These are phyloP conservation scores for Rhodotorula taiwanensis DNA, from an alignment of 768 basidiomycete species.

Conservation along the genomic window DNA sequence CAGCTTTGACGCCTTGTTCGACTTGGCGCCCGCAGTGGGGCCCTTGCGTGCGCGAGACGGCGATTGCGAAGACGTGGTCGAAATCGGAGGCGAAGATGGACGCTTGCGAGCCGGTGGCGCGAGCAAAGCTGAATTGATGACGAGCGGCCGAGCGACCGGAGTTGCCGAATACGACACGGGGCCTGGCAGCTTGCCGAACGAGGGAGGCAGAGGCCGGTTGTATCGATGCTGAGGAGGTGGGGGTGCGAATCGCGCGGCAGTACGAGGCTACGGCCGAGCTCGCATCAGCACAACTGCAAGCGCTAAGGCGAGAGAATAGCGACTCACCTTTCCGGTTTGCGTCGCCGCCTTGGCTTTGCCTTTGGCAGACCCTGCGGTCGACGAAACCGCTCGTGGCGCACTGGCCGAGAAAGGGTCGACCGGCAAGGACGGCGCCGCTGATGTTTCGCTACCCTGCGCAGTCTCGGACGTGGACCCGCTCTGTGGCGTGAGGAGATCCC, in stretches of 20 bases:
- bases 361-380: slow-evolving; percentile 11
- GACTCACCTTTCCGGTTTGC: slow-evolving; percentile 7
- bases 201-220: slow-evolving; percentile 7
- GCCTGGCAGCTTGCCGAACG: neutral
- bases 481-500: slow-evolving; percentile 16
- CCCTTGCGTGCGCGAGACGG: neutral
- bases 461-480: no score
- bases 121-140: slow-evolving; percentile 7
- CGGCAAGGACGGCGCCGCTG: no score
- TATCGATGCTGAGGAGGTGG: slow-evolving; percentile 5
- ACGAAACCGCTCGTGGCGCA: slow-evolving; percentile 25
- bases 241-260: slow-evolving; percentile 6
- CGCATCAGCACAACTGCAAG: neutral
- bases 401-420: slow-evolving; percentile 24
- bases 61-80: neutral
- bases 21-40: neutral
- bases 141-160: no score
- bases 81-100: neutral
- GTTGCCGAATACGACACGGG: no score
- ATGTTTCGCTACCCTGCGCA: no score
- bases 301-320: neutral
- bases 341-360: slow-evolving; percentile 22
- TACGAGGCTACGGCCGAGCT: neutral
- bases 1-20: neutral
- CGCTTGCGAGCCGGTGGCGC: slow-evolving; percentile 3